phyloP scores from a whole-genome alignment of 1,284 basidiomycete genomes.

The Meripilus lineatus region DNA sequence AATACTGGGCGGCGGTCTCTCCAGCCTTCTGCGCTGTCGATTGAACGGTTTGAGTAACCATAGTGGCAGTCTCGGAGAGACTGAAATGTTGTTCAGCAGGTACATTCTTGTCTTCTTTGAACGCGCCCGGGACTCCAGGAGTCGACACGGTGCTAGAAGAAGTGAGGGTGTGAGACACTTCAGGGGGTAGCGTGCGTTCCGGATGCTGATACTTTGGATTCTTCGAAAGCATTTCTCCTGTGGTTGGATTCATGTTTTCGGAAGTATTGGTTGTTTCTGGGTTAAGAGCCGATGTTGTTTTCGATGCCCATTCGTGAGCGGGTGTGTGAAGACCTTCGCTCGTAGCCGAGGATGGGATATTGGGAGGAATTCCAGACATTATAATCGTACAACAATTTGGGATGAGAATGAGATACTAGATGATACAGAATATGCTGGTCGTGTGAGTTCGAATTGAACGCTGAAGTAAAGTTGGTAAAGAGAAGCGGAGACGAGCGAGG shows the following conservation, averaged over 20 bases:
- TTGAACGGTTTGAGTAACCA: constrained; percentile 1
- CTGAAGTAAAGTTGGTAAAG: too few relatives aligned
- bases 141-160: constrained; percentile 9
- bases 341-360: constrained; percentile 18
- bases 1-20: constrained; percentile 18
- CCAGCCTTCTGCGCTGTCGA: constrained; percentile 18
- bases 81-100: constrained; percentile 9
- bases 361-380: constrained; percentile 25
- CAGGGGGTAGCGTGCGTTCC: constrained; percentile 7
- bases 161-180: constrained; percentile 4
- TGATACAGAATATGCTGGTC: too few relatives aligned
- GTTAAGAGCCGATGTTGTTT: constrained; percentile 26
- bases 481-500: too few relatives aligned
- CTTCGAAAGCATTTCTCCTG: constrained; percentile 10
- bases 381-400: constrained; percentile 1
- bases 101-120: constrained; percentile 15
- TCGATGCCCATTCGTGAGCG: constrained; percentile 24
- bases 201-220: constrained; percentile 10
- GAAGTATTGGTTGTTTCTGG: constrained; percentile 13
- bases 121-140: constrained; percentile 24
- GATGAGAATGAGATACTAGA: too few relatives aligned
- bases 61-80: constrained; percentile 1
- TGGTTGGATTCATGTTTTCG: constrained; percentile 10
- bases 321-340: constrained; percentile 22
- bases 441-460: too few relatives aligned